Evolutionary conservation across 2,329 filamentous ascomycete genomes (phyloP), one percentile per base, ranked within the genome.

Genomic region (Periconia sp.): DNA sequence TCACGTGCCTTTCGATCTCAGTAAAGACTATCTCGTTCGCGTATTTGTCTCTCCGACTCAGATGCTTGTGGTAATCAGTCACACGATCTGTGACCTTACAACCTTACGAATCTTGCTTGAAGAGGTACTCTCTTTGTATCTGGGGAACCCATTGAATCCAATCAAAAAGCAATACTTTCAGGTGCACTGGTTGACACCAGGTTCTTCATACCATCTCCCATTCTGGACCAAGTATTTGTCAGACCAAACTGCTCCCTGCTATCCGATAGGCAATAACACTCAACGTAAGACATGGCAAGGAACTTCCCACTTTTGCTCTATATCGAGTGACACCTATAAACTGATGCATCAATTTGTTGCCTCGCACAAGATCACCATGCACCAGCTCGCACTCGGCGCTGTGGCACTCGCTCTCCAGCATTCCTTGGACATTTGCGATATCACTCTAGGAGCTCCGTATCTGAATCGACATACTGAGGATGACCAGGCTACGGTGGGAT

Each of bases 191-290:
- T 23, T 36, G 4, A 12, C 19, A 17, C 34, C 35, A 16, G 26
- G 42, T 25, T 46, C 48, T 23, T 25, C 36, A 19, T 23, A 43
- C 23, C 31, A 36, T 13, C 41, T 48, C 1, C 33, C 45, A 17
- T 49, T 43, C 33, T 52, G 46, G 40, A 17, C 36, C 10, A 28
- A 41, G 7, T 47, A 43, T 25, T 36, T 51, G 5, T 29, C 19
- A 4, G 18, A 36, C 25, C 12, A 12, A 30, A 21, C 22, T 26
- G 23, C 23, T 11, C 19, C 25, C 26, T 24, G 12, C 15, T 35
- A 15, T 25, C 26, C 11, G 10, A 15, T 21, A 4, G 35, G 15
- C 7, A 16, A 33, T 10, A 36, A 17, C 32, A 15, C 9, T 12
- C n/a, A 5, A n/a, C n/a, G 37, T 26, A 44, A 12, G 19, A 38